phyloP scores from a whole-genome alignment of 2,329 filamentous ascomycete species.

The Colletotrichum cordylinicola region DNA sequence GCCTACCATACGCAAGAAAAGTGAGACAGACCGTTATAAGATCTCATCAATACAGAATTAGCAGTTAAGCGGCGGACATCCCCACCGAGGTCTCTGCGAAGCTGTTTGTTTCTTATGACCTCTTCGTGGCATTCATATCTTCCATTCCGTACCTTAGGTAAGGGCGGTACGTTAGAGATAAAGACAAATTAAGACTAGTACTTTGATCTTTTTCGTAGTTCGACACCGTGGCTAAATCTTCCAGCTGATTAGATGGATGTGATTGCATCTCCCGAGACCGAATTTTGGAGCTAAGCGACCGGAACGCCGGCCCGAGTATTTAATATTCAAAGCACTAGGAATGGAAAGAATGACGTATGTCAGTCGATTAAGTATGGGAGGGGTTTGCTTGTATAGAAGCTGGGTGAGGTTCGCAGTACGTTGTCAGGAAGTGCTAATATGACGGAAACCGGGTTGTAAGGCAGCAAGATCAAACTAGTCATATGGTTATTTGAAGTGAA shows the following conservation, averaged over 20 bases:
- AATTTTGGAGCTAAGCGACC: not conserved
- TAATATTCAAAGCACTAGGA: too few species aligned
- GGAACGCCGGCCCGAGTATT: rapidly evolving
- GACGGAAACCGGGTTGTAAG: not conserved
- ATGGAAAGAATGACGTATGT: not conserved
- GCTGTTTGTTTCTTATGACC: too few species aligned
- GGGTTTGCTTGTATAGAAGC: not conserved
- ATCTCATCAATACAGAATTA: too few species aligned
- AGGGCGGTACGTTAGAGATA: too few species aligned
- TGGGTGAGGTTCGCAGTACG: not conserved
- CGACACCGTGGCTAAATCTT: not conserved
- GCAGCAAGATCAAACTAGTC: not conserved
- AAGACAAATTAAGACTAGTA: not conserved
- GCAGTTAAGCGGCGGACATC: too few species aligned
- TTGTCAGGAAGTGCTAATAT: not conserved
- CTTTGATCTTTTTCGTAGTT: not conserved
- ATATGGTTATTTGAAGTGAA: not conserved
- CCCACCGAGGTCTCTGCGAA: too few species aligned
- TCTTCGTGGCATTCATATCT: too few species aligned
- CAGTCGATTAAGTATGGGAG: not conserved
- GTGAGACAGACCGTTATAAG: too few species aligned
- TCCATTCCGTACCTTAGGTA: too few species aligned
- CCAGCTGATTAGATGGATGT: not conserved
- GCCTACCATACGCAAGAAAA: too few species aligned
- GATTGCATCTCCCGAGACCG: not conserved